Base-by-base conservation (phyloP, 2,329 filamentous ascomycete species). In the Monosporascus sp. region DNA sequence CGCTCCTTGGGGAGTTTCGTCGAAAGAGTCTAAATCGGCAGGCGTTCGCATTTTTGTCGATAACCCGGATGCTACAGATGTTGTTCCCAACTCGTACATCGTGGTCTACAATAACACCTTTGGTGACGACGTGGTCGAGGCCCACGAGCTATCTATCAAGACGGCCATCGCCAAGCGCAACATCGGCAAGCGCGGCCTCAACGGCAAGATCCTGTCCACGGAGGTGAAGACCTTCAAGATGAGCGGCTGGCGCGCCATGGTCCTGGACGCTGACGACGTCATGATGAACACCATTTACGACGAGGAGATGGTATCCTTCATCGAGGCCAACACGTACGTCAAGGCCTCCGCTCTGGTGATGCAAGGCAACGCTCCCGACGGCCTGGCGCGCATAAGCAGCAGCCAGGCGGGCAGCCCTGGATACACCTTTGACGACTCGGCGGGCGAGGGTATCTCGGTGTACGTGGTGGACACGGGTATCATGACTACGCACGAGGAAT, bases 401-500 rank as follows among this genome's bases (percentile, higher is more conserved):
- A 59, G 69, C 24, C 49, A 63, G 14, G 56, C 68, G 19, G 72
- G 68, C 41, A 52, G 62, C 16, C 52, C 56, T 7, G 68, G 63
- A 50, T 84, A 83, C 63, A 60, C 78, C 49, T 84, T 81, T 57
- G 79, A 84, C 63, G 68, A 70, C 53, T 73, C 71, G 14, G 78
- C 76, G 22, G 81, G 81, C 35, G 53, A 74, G 58, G 79, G 78
- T n/a, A 79, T 82, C 60, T 85, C 79, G 22, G 78, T 77, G 27
- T 88, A 82, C 65, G 70, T 88, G 24, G 78, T 88, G 41, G 85
- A 88, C 68, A 87, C 84, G 6, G 85, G 85, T 59, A 81, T 88
- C 65, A 71, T 71, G 52, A 70, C 71, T 38, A 72, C 74, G 6
- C 85, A 88, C 68, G 62, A 65, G 44, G 78, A 84, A 64, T 85